Evolutionary conservation across 495 filamentous ascomycete genomes (phyloP).

Genomic region (Xylaria longipes): DNA sequence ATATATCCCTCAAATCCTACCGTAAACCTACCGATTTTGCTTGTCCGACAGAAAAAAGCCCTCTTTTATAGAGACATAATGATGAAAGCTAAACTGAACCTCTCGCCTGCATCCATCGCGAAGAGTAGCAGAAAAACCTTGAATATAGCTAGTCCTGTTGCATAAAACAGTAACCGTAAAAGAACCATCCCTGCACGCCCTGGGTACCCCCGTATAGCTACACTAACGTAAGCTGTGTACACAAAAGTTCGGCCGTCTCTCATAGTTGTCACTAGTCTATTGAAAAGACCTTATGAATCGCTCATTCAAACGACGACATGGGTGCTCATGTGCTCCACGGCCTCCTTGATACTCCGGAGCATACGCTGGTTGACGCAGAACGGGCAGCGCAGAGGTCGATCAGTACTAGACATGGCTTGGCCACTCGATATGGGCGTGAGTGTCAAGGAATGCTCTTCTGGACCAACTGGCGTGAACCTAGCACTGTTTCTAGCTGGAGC

Average conservation of each 20-base stretch:
- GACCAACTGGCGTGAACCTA: conserved; percentile 35
- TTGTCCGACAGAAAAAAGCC: neutral
- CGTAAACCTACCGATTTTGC: neutral
- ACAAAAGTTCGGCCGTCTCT: neutral
- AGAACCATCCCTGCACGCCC: neutral
- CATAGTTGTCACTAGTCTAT: neutral
- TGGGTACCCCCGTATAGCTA: neutral
- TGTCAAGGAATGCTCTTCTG: conserved; percentile 47
- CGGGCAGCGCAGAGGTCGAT: conserved; percentile 60
- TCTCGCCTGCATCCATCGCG: neutral
- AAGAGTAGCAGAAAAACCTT: neutral
- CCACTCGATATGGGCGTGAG: conserved; percentile 57
- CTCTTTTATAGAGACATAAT: neutral
- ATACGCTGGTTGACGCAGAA: conserved; percentile 64
- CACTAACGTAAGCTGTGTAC: neutral
- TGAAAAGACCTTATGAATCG: neutral
- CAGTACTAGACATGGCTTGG: conserved; percentile 48
- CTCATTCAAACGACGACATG: conserved; percentile 57
- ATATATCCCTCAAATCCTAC: neutral
- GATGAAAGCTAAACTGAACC: neutral
- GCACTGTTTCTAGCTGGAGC: conserved; percentile 27
- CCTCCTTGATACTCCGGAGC: conserved; percentile 63
- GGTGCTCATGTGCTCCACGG: conserved; percentile 64
- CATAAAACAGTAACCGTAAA: neutral
- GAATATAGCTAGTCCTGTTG: neutral